phyloP scores from a whole-genome alignment of 192 early-diverging fungal genomes.

The Entomortierella beljakovae region DNA sequence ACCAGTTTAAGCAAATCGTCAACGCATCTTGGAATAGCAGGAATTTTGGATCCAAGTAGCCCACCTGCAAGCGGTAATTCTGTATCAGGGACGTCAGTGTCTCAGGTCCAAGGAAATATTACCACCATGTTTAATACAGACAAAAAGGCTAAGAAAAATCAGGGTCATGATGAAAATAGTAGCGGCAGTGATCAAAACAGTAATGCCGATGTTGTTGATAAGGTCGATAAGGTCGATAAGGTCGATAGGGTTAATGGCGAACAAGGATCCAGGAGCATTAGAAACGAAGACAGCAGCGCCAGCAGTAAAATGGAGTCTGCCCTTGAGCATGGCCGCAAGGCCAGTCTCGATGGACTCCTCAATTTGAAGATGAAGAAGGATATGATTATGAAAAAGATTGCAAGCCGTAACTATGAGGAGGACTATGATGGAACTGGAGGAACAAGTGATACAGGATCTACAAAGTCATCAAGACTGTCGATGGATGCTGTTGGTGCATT shows the following conservation, averaged over 20 bases:
- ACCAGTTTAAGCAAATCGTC: constrained; percentile 16
- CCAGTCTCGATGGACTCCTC: constrained; percentile 32
- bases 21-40: constrained; percentile 39
- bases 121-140: constrained; percentile 26
- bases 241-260: not conserved
- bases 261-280: not conserved
- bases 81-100: constrained; percentile 12
- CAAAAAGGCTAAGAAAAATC: constrained; percentile 22
- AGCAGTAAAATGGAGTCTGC: not conserved
- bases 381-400: constrained; percentile 30
- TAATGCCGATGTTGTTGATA: not conserved
- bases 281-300: not conserved
- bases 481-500: constrained; percentile 2
- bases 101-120: constrained; percentile 33
- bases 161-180: not conserved
- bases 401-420: constrained; percentile 22
- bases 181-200: no score
- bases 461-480: constrained; percentile 1
- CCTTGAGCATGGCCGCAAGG: constrained; percentile 24
- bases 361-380: constrained; percentile 39
- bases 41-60: constrained; percentile 32
- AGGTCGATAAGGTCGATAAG: not conserved
- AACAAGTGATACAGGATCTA: not conserved
- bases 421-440: not conserved
- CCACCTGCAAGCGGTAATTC: constrained; percentile 9